Evolutionary conservation across 805 yeast species (phyloP), one percentile per base, ranked within the genome.

Genomic region (Myxozyma neotropica): DNA sequence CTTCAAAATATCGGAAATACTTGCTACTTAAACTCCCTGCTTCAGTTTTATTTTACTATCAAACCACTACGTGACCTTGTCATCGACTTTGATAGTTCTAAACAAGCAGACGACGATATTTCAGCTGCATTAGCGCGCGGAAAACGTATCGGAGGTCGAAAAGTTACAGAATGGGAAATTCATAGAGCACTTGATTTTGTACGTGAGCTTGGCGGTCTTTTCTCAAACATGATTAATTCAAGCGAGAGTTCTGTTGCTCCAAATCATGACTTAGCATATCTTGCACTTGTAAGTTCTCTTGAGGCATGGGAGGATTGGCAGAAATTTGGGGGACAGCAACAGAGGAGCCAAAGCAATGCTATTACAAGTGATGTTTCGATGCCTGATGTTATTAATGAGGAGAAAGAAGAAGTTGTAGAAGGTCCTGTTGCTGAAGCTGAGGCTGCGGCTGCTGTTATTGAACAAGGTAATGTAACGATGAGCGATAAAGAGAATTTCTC

Each of bases 1-100:
- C 78, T 94, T 69, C 89, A 87, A 73, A 94, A 94, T 71, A 92
- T 91, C 63, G 99, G 99, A 24, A 94, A 94, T 71, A 93, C 99
- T 0, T 94, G 99, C 73, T 92, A 92, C 67, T 77, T 94, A 72
- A 93, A 94, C 71, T 93, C 98, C 0, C 77, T 94, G 50, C 75
- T 93, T 43, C 99, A 93, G 71, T 93, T 87, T 69, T 93, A 90
- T 72, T 94, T 91, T 75, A 87, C 90, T 5, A 83, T 94, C 46
- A 82, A 83, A 57, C 97, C 97, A 0, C 76, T 94, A 40, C 79
- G 97, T 58, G 82, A 86, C 2, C 79, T 81, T 60, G 80, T 90
- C 19, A 67, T 88, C 54, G 67, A 77, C 1, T 91, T 77, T 47
- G 59, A 62, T 15, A 53, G 63, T 12, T 27, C 57, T 1, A 50